Conservation (phyloP, 139 green algal species). For the Haematococcus lacustris region DNA sequence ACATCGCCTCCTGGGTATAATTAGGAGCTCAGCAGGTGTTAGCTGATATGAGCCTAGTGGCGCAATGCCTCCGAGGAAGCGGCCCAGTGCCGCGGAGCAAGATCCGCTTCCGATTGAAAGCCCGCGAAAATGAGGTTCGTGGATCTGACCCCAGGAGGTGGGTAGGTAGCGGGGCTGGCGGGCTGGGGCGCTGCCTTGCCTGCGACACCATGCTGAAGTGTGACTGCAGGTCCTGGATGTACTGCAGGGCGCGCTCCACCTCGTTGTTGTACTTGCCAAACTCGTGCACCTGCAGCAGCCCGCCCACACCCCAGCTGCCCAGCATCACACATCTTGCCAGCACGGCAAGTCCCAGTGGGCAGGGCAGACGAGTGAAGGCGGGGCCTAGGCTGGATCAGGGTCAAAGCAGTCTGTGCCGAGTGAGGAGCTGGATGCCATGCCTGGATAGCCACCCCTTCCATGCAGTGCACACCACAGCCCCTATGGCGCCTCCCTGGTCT, state of each 20-base stretch:
- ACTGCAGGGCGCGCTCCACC: conserved; percentile 16
- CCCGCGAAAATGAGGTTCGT: too few relatives aligned
- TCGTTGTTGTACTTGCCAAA: conserved; percentile 9
- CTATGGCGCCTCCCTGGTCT: too few relatives aligned
- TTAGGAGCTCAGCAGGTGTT: too few relatives aligned
- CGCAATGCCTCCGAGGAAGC: not conserved
- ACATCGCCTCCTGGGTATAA: too few relatives aligned
- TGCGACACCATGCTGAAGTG: not conserved
- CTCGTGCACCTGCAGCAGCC: conserved; percentile 4
- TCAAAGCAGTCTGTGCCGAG: too few relatives aligned
- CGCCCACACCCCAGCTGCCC: not conserved
- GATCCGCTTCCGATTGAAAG: not conserved
- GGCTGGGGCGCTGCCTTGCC: not conserved
- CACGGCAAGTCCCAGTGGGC: not conserved
- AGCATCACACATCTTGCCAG: not conserved
- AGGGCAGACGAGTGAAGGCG: too few relatives aligned
- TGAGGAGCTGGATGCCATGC: too few relatives aligned
- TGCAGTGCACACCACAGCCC: too few relatives aligned
- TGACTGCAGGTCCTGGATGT: conserved; percentile 14
- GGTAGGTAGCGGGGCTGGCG: not conserved
- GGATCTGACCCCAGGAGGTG: not conserved
- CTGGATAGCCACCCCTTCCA: too few relatives aligned
- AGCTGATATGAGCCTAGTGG: too few relatives aligned
- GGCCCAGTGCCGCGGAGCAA: not conserved
- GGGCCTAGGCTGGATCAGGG: too few relatives aligned